phyloP scores from a whole-genome alignment of 306 rosid genomes.

The Quercus agrifolia region DNA sequence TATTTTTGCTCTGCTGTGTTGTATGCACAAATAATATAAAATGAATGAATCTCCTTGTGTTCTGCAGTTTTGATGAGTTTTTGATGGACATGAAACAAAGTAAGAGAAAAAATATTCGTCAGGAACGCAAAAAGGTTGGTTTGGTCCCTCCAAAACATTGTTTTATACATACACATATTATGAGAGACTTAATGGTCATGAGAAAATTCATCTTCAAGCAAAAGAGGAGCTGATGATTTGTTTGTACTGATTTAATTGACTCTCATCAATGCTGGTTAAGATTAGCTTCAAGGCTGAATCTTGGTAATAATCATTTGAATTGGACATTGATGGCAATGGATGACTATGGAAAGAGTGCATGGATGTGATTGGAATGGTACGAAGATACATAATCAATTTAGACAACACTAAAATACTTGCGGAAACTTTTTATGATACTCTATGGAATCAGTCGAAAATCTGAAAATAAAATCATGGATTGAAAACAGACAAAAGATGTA shows the following conservation, averaged over 20 bases:
- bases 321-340: not conserved
- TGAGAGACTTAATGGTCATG: not conserved
- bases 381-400: not conserved
- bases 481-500: not conserved
- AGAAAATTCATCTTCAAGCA: not conserved
- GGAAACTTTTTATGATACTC: not conserved
- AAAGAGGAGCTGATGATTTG: not conserved
- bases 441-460: not conserved
- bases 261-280: not conserved
- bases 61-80: constrained; percentile 82
- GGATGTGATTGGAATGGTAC: not conserved
- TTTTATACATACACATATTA: not conserved
- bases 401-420: not conserved
- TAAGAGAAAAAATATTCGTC: constrained; percentile 93
- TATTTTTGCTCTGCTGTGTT: not conserved
- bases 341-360: not conserved
- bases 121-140: constrained; percentile 90
- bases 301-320: not conserved
- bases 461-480: not conserved
- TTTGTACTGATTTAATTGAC: not conserved
- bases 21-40: not conserved
- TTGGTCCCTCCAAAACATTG: not conserved
- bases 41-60: not conserved
- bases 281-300: not conserved
- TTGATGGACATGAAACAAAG: constrained; percentile 96